A percentile compares a stretch with the other conserved stretches of the same genome.
Conservation (phyloP, 208 protist genomes). For the Acanthamoeba triangularis region DNA sequence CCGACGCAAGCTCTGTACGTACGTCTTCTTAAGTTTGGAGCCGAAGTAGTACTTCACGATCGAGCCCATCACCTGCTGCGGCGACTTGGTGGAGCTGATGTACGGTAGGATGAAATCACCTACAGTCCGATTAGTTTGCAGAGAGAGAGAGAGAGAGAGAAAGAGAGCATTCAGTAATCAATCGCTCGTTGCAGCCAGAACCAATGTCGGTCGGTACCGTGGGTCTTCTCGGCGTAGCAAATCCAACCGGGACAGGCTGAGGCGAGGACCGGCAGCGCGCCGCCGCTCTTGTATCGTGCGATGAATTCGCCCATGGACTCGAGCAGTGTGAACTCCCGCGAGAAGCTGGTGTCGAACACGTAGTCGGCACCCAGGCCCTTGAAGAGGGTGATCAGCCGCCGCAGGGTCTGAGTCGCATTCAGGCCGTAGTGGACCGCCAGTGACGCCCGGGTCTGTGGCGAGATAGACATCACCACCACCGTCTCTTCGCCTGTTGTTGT, state of each 20-base stretch:
- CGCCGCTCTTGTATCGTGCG: neutral
- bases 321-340: conserved; percentile 91
- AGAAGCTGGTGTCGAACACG: conserved; percentile 93
- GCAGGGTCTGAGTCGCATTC: conserved; percentile 79
- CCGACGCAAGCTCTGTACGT: conserved; percentile 83
- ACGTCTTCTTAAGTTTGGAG: neutral
- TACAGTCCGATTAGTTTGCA: conserved; percentile 86
- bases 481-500: neutral
- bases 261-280: conserved; percentile 93
- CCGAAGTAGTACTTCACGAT: conserved; percentile 94
- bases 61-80: conserved; percentile 97
- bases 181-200: neutral
- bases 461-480: conserved; percentile 95
- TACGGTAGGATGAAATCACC: conserved; percentile 94
- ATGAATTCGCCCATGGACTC: conserved; percentile 94
- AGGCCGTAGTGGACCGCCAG: conserved; percentile 94
- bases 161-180: neutral
- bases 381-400: conserved; percentile 92
- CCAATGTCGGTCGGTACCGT: conserved; percentile 76
- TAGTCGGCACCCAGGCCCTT: conserved; percentile 84
- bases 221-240: conserved; percentile 99
- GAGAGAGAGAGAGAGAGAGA: neutral
- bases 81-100: conserved; percentile 96
- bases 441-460: conserved; percentile 95
- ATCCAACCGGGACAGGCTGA: conserved; percentile 98